Base-by-base conservation (phyloP, 768 basidiomycete species). In the Hypholoma sublateritium region DNA sequence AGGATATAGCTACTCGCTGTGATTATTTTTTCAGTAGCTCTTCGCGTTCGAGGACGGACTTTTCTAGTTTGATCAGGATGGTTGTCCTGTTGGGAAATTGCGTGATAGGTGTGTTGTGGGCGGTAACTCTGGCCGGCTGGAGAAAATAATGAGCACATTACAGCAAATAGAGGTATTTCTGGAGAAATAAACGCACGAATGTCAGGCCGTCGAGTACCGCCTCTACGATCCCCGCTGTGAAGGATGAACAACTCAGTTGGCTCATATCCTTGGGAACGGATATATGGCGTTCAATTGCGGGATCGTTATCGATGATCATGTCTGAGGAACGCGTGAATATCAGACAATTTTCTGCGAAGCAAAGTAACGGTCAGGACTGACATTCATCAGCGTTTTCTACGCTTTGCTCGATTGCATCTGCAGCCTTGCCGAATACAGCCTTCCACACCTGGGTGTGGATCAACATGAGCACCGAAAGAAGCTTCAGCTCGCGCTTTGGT, bases 261-360 rank as follows among this genome's bases (percentile, higher is more conserved):
- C 87, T 91, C 85, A 99, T 87, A 68, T 99, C 97, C 64, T 85
- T 86, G 19, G 97, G 97, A 13, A 98, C 91, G 28, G 94, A 93
- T 59, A 99, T 93, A 62, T 93, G 81, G 57, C 93, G 86, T 60
- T 97, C 95, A 61, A 98, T 80, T 19, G 88, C 83, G 11, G 97
- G 95, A 67, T 95, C 91, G 70, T 99, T 98, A 79, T 98, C 91
- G 58, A 96, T 90, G 61, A 99, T 91, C 97, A 98, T 98, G 73
- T 98, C 94, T 96, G 21, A 21, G 49, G 42, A 45, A 44, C 62
- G 34, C 54, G 37, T 52, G 41, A 36, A 41, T 54, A 37, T 44
- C n/a, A 25, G 25, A n/a, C 22, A 13, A n/a, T 12, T 50, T 46
- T 32, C 55, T 50, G 57, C 59, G n/a, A n/a, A n/a, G n/a, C 35